Evolutionary conservation across 2,329 filamentous ascomycete species (phyloP).

Genomic region (Aureobasidium zeae): DNA sequence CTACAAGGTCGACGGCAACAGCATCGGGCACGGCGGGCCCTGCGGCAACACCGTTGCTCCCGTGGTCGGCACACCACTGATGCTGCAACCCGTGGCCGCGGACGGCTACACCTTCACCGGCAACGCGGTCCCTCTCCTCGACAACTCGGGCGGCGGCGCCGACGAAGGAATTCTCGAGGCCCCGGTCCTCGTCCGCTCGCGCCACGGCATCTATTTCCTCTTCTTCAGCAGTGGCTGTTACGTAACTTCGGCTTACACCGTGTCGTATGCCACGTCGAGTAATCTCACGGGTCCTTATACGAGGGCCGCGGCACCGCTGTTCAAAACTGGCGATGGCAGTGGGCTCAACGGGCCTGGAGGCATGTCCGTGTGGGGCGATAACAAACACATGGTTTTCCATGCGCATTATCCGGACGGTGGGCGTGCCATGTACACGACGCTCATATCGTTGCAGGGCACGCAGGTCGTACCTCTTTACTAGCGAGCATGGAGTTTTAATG

Average conservation of each 20-base stretch:
- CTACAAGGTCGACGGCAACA: conserved; percentile 27
- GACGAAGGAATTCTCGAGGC: conserved; percentile 29
- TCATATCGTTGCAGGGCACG: conserved; percentile 11
- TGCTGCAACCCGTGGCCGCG: conserved; percentile 25
- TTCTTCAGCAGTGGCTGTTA: conserved; percentile 26
- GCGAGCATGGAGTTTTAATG: too few relatives aligned
- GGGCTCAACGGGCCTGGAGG: conserved; percentile 27
- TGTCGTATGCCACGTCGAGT: conserved; percentile 23
- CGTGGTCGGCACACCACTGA: conserved; percentile 25
- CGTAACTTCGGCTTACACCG: conserved; percentile 21
- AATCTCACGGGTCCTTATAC: conserved; percentile 22
- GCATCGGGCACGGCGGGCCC: conserved; percentile 22
- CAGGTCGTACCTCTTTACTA: too few relatives aligned
- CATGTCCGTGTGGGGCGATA: conserved; percentile 24
- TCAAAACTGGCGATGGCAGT: conserved; percentile 21
- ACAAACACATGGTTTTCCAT: conserved; percentile 27
- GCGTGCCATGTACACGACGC: conserved; percentile 17
- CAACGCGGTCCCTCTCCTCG: conserved; percentile 22
- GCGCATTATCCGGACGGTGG: conserved; percentile 22
- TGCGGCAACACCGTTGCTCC: conserved; percentile 25
- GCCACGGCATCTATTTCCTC: conserved; percentile 22
- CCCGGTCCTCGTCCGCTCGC: conserved; percentile 23
- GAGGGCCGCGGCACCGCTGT: conserved; percentile 20
- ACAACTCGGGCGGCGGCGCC: conserved; percentile 24
- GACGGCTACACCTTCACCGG: conserved; percentile 27